Percentiles rank a stretch among this genome's conserved stretches.
These are phyloP conservation scores for Kalanchoe fedtschenkoi DNA, from an alignment of 164 flowering plant species.

Conservation along the genomic window DNA sequence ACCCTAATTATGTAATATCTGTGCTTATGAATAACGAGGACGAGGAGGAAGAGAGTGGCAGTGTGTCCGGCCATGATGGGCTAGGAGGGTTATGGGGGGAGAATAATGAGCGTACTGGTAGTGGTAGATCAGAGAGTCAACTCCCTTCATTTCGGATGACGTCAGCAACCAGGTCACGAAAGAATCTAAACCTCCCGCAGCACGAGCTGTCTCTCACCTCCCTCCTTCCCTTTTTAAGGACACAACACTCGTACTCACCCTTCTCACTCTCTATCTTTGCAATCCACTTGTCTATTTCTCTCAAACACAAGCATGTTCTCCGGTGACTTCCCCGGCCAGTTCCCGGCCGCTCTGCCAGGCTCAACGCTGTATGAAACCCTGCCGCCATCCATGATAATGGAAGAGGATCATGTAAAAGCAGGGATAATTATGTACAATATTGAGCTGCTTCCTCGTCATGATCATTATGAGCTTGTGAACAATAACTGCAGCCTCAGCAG, in stretches of 20 bases:
- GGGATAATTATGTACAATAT: not conserved
- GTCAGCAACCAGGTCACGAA: not conserved
- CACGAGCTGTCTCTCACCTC: not conserved
- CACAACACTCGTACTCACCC: not conserved
- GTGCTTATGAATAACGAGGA: too few species aligned
- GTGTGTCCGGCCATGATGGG: too few species aligned
- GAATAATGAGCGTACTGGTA: not conserved
- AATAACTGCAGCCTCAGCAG: not conserved
- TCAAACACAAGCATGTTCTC: not conserved
- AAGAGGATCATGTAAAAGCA: not conserved
- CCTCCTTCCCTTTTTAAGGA: constrained; percentile 1
- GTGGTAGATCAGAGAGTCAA: not conserved
- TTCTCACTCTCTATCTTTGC: not conserved
- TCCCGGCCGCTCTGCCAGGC: not conserved
- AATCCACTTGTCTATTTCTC: not conserved
- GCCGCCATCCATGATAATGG: not conserved
- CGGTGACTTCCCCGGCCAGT: not conserved
- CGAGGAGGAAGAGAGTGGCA: too few species aligned
- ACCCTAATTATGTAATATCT: too few species aligned
- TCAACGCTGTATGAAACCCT: not conserved
- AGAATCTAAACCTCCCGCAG: not conserved
- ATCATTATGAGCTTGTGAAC: not conserved
- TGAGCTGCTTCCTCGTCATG: not conserved
- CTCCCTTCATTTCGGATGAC: not conserved
- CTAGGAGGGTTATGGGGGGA: too few species aligned